Base-by-base conservation (phyloP, 768 basidiomycete species). In the Hypholoma fasciculare region DNA sequence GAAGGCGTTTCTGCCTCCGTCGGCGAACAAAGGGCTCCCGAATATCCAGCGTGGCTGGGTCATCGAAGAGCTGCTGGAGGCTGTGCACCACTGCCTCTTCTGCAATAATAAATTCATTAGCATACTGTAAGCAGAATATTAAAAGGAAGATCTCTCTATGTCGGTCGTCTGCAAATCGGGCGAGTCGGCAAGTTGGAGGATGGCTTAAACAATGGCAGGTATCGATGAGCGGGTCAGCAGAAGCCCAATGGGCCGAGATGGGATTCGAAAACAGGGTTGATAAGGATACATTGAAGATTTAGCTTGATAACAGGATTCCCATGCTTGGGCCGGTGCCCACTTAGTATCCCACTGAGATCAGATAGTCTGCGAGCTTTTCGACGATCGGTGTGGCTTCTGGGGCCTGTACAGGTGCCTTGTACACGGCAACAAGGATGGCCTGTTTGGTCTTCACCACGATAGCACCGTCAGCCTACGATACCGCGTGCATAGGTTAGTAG, bases 351-450 rank as follows among this genome's bases (percentile, higher is more conserved):
- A 74, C 78, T 47, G 68, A 59, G 63, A 82, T 89, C 68, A 97
- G 80, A 72, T 95, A 94, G 72, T 94, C 90, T 36, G 86, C 93
- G 20, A 96, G 75, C 5, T 65, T 67, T 71, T 90, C 86, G 40
- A 90, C 90, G 38, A 90, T 62, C 14, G 79, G 67, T 19, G 84
- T 88, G 16, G 82, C 78, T 69, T 96, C 94, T 14, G 75, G 64
- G 2, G 85, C 87, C 68, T 90, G 88, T 40, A 70, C 67, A 0
- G 92, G 92, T 5, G 78, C 75, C 0, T 58, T 58, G 72, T 96
- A 98, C 67, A 88, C 87, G 5, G 85, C 83, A 19, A 97, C 86
- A 52, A 98, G 78, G 56, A 96, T 76, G n/a, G 92, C 93, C 67
- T 91, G 89, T 60, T 81, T 88, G 16, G 93, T 96, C 79, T 90